phyloP scores from a whole-genome alignment of 179 eudicot genomes.

The Silene coronaria region DNA sequence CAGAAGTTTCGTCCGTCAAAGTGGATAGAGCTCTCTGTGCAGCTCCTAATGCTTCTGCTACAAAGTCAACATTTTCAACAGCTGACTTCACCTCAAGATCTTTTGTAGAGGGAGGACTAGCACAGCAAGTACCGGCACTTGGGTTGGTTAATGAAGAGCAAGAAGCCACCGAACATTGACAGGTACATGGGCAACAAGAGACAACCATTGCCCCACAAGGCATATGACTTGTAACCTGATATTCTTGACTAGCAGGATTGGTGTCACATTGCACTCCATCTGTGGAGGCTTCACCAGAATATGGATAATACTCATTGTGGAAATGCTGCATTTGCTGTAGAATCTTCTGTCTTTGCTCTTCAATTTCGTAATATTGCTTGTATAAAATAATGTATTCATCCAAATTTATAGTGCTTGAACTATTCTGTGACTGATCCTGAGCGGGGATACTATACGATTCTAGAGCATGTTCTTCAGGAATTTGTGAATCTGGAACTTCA shows the following conservation, averaged over 20 bases:
- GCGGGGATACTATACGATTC: constrained; percentile 22
- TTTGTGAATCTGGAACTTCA: constrained; percentile 25
- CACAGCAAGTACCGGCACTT: constrained; percentile 26
- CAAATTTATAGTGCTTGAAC: constrained; percentile 29
- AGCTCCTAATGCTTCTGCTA: constrained; percentile 56
- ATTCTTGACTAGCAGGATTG: constrained; percentile 36
- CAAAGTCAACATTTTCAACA: constrained; percentile 37
- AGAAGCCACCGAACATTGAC: constrained; percentile 47
- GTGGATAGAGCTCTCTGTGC: constrained; percentile 62
- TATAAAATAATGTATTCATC: constrained; percentile 55
- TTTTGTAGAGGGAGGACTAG: constrained; percentile 24
- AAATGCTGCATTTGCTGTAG: constrained; percentile 58
- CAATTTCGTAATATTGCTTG: constrained; percentile 64
- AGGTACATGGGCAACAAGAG: constrained; percentile 44
- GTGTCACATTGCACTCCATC: constrained; percentile 33
- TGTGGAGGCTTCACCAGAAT: constrained; percentile 29
- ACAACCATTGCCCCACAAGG: constrained; percentile 35
- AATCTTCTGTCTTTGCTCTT: constrained; percentile 70
- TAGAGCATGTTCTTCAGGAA: constrained; percentile 21
- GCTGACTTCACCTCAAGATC: constrained; percentile 27
- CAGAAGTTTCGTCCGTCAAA: constrained; percentile 37
- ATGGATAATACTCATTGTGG: constrained; percentile 37
- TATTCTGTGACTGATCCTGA: constrained; percentile 29
- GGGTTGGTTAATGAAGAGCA: constrained; percentile 38
- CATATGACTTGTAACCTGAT: constrained; percentile 39